Conservation (phyloP, 257 asterid species). For the Solanum sitiens region DNA sequence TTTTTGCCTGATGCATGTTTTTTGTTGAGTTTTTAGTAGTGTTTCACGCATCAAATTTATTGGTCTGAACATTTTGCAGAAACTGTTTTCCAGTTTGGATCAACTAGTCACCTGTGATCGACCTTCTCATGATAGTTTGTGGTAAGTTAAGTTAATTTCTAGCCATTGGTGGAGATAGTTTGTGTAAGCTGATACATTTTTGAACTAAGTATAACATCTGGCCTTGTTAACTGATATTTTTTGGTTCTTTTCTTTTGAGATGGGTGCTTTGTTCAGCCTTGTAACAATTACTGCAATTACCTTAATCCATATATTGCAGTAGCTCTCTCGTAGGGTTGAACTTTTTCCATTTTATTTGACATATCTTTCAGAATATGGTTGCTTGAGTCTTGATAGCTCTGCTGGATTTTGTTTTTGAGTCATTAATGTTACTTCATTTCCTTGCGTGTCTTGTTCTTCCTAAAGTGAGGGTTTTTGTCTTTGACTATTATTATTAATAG, state of each 20-base stretch:
- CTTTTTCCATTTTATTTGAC: not conserved
- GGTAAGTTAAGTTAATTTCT: slow-evolving; percentile 40
- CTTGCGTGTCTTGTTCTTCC: not conserved
- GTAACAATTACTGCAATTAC: not conserved
- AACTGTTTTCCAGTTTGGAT: slow-evolving; percentile 70
- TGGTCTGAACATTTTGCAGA: slow-evolving; percentile 38
- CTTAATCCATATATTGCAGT: not conserved
- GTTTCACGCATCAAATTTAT: slow-evolving; percentile 6
- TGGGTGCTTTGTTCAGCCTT: not conserved
- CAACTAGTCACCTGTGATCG: slow-evolving; percentile 58
- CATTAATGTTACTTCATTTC: not conserved
- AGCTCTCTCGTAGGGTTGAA: not conserved
- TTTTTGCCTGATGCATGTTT: not conserved
- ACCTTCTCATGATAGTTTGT: slow-evolving; percentile 58
- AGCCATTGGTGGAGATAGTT: not conserved
- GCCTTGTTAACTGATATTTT: not conserved
- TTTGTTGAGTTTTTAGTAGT: not conserved
- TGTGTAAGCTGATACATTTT: not conserved
- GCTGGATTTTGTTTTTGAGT: not conserved
- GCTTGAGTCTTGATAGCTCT: not conserved
- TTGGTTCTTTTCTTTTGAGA: not conserved
- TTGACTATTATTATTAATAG: not conserved
- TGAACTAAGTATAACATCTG: not conserved
- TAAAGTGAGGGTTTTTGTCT: not conserved
- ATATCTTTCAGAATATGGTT: not conserved